Conservation (phyloP, 2,329 filamentous ascomycete genomes). For the Cyphellophora attinorum region DNA sequence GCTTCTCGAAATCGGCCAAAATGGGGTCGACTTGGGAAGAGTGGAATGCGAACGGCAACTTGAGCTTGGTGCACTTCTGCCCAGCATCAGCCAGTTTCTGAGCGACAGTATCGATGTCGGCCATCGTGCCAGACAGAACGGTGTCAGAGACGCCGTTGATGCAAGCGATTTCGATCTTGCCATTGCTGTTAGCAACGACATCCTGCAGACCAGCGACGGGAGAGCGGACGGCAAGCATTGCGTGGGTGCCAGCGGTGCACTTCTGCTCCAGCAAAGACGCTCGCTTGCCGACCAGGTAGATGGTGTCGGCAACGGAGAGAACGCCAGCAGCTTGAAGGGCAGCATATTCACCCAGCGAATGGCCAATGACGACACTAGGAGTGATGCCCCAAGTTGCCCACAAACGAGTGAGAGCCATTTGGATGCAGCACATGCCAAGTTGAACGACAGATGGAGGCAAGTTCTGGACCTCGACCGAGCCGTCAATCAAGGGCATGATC, state of each 20-base stretch:
- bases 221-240: slow-evolving; percentile 35
- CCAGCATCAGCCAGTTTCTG: slow-evolving; percentile 26
- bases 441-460: slow-evolving; percentile 25
- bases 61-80: slow-evolving; percentile 31
- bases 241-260: slow-evolving; percentile 31
- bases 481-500: slow-evolving; percentile 26
- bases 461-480: slow-evolving; percentile 22
- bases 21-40: slow-evolving; percentile 38
- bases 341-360: slow-evolving; percentile 34
- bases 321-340: slow-evolving; percentile 29
- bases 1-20: slow-evolving; percentile 29
- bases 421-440: slow-evolving; percentile 28
- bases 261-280: slow-evolving; percentile 30
- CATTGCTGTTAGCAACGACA: slow-evolving; percentile 18
- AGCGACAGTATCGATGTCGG: slow-evolving; percentile 27
- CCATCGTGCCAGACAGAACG: slow-evolving; percentile 30
- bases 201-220: slow-evolving; percentile 25
- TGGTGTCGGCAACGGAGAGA: slow-evolving; percentile 26
- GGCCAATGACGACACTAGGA: slow-evolving; percentile 30
- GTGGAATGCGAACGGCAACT: slow-evolving; percentile 37
- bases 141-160: slow-evolving; percentile 35
- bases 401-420: slow-evolving; percentile 29
- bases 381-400: slow-evolving; percentile 27
- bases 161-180: slow-evolving; percentile 26
- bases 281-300: slow-evolving; percentile 30